Percentiles rank a stretch among this genome's conserved stretches.
Conservation (phyloP, 2,329 filamentous ascomycete genomes). For the Xylaria sp. region DNA sequence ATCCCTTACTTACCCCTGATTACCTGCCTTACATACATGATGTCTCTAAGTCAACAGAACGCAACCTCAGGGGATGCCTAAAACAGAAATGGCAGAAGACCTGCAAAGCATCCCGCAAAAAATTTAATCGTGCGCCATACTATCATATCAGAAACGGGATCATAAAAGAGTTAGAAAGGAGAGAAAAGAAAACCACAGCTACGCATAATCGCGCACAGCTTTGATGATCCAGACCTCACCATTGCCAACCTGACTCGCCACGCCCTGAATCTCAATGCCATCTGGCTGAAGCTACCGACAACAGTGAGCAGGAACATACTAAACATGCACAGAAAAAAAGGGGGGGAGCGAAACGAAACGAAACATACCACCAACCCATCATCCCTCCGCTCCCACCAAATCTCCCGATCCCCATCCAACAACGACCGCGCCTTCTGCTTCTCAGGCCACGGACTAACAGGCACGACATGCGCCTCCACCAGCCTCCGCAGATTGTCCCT, state of each 20-base stretch:
- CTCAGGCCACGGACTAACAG: slow-evolving; percentile 68
- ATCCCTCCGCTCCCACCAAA: slow-evolving; percentile 78
- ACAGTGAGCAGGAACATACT: neutral
- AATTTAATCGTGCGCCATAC: too few species aligned
- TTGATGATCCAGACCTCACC: slow-evolving; percentile 81
- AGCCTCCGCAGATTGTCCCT: slow-evolving; percentile 71
- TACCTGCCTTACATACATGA: too few species aligned
- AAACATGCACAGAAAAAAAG: neutral
- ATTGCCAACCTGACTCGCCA: slow-evolving; percentile 74
- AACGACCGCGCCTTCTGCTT: slow-evolving; percentile 61
- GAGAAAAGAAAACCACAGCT: slow-evolving; percentile 1
- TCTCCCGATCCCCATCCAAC: slow-evolving; percentile 55
- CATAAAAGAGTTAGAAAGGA: neutral
- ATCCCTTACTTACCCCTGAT: too few species aligned
- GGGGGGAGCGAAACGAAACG: neutral
- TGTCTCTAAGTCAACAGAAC: too few species aligned
- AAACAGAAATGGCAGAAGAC: too few species aligned
- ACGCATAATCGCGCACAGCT: slow-evolving; percentile 44
- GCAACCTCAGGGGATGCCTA: too few species aligned
- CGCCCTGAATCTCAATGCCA: slow-evolving; percentile 66
- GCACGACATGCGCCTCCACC: slow-evolving; percentile 79
- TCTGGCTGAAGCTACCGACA: slow-evolving; percentile 65
- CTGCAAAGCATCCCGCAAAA: too few species aligned
- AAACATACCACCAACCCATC: slow-evolving; percentile 60
- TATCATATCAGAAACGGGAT: neutral